phyloP scores from a whole-genome alignment of 441 rosid genomes.

The Sinapis alba region DNA sequence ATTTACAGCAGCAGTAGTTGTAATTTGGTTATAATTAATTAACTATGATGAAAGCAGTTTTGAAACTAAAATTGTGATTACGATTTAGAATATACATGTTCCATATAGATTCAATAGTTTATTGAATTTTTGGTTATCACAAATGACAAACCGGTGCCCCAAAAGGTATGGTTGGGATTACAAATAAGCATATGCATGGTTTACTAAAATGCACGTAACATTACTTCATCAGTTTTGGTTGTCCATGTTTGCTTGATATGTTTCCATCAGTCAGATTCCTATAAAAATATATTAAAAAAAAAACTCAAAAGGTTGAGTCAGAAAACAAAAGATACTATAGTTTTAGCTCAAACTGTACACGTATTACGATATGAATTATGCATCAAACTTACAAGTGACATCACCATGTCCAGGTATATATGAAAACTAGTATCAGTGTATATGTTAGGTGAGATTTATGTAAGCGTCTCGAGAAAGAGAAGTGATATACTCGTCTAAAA shows the following conservation, averaged over 20 bases:
- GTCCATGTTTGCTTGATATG: neutral
- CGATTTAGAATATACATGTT: neutral
- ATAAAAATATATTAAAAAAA: neutral
- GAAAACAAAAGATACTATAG: neutral
- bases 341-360: neutral
- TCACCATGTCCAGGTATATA: constrained; percentile 6
- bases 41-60: neutral
- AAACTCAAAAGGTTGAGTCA: neutral
- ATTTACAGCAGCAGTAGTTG: neutral
- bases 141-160: neutral
- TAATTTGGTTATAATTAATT: neutral
- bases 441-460: constrained; percentile 22
- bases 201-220: neutral
- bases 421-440: neutral
- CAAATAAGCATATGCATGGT: neutral
- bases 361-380: neutral
- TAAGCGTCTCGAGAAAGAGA: neutral
- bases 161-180: neutral
- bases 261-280: neutral
- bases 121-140: neutral
- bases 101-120: neutral
- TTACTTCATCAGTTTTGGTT: neutral
- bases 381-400: neutral
- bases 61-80: neutral
- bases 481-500: neutral